A percentile compares a stretch with the other conserved stretches of the same genome.
Conservation (phyloP, 1,139 yeast genomes). For the Yamadazyma siamensis region DNA sequence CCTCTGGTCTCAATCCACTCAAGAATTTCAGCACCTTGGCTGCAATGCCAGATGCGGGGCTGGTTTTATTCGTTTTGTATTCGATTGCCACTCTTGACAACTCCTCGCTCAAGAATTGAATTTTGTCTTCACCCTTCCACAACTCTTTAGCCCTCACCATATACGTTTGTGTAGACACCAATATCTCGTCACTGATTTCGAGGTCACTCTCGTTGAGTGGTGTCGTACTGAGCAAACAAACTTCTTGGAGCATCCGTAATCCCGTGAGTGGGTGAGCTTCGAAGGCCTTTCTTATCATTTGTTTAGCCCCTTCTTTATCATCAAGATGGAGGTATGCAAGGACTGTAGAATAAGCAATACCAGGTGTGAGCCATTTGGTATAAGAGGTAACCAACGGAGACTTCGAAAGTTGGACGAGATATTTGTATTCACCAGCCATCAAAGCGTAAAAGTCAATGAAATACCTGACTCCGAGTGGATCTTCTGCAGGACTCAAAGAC, state of each 20-base stretch:
- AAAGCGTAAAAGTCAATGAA: conserved; percentile 80
- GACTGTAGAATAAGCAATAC: conserved; percentile 64
- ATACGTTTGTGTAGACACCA: conserved; percentile 49
- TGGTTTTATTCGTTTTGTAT: conserved; percentile 8
- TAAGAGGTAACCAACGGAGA: conserved; percentile 59
- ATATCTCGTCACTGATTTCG: conserved; percentile 20
- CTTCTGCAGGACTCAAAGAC: conserved; percentile 72
- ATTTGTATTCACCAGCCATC: conserved; percentile 62
- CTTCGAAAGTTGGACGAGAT: conserved; percentile 51
- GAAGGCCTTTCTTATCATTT: conserved; percentile 49
- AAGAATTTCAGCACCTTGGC: conserved; percentile 13
- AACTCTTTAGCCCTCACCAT: conserved; percentile 46
- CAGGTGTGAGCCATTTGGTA: conserved; percentile 69
- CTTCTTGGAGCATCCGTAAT: conserved; percentile 41
- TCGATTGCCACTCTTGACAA: conserved; percentile 30
- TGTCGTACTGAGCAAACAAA: conserved; percentile 24
- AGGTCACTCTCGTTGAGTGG: conserved; percentile 23
- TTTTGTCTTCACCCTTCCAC: conserved; percentile 47
- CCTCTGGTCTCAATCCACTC: conserved; percentile 8
- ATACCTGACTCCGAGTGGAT: conserved; percentile 80
- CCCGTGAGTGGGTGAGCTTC: conserved; percentile 60
- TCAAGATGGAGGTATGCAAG: conserved; percentile 52
- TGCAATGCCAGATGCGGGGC: conserved; percentile 8
- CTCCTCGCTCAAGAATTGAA: conserved; percentile 48
- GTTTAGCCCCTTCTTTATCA: conserved; percentile 41